Conservation (phyloP, 225 moss, liverwort and hornwort genomes). For the Pseudisothecium myosuroides region DNA sequence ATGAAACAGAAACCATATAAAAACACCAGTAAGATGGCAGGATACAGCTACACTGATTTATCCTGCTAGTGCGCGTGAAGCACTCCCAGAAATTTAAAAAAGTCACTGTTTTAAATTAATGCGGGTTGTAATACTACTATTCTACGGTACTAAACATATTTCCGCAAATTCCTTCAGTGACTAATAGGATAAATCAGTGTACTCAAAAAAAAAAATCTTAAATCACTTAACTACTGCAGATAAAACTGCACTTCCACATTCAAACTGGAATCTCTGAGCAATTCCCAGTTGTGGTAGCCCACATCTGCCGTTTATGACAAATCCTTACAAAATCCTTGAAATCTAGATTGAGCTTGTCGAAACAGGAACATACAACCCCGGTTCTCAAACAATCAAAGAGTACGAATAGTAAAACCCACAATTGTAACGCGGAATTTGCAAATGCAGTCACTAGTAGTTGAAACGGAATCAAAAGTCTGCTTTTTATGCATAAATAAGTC, state of each 20-base stretch:
- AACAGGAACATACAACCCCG: background rate
- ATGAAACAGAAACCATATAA: background rate
- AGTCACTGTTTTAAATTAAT: background rate
- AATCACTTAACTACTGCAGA: background rate
- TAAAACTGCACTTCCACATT: background rate
- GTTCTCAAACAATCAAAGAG: background rate
- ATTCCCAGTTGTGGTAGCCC: background rate
- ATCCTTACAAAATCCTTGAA: background rate
- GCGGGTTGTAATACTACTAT: background rate
- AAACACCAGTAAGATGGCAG: background rate
- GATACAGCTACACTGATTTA: background rate
- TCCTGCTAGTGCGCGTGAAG: no score
- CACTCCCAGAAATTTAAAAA: background rate
- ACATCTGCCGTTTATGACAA: background rate
- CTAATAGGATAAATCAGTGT: background rate
- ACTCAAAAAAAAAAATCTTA: background rate
- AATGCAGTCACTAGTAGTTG: background rate
- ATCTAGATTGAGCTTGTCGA: background rate
- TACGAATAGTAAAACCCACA: background rate
- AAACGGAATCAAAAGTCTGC: background rate
- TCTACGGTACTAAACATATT: background rate
- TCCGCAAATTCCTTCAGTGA: background rate
- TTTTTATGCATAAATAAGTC: background rate
- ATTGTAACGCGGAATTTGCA: background rate
- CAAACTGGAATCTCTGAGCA: background rate